These are phyloP conservation scores for Xylaria sp. DNA, from an alignment of 2,329 filamentous ascomycete species.

Conservation along the genomic window DNA sequence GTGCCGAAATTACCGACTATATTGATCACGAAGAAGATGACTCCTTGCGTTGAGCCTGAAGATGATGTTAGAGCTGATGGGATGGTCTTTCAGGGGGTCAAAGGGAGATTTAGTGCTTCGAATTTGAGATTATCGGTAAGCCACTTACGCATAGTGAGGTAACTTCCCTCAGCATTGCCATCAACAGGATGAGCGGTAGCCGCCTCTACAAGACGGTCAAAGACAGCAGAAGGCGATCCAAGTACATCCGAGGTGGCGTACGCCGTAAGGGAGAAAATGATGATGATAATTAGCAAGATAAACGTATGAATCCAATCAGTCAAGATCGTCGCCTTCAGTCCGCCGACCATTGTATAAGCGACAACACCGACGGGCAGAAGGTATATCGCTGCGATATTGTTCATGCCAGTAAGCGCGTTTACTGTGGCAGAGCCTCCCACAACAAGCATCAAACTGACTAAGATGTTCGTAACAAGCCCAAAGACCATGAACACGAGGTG, in stretches of 20 bases:
- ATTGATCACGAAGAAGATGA: slow-evolving; percentile 92
- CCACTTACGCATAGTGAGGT: slow-evolving; percentile 78
- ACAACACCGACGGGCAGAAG: slow-evolving; percentile 83
- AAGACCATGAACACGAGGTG: slow-evolving; percentile 86
- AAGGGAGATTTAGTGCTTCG: background rate
- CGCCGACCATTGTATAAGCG: slow-evolving; percentile 71
- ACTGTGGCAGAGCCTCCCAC: slow-evolving; percentile 85
- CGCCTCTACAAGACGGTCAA: slow-evolving; percentile 78
- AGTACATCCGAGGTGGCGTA: slow-evolving; percentile 79
- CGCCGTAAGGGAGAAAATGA: slow-evolving; percentile 83
- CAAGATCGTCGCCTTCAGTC: slow-evolving; percentile 80
- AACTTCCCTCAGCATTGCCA: slow-evolving; percentile 83
- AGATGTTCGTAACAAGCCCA: slow-evolving; percentile 83
- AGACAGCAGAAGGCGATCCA: slow-evolving; percentile 81
- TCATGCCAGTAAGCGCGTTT: slow-evolving; percentile 76
- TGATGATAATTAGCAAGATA: slow-evolving; percentile 85
- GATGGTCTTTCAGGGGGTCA: too few species aligned
- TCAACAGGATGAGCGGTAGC: slow-evolving; percentile 76
- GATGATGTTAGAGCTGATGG: slow-evolving; percentile 14
- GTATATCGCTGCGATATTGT: slow-evolving; percentile 84
- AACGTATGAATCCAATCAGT: slow-evolving; percentile 90
- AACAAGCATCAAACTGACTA: slow-evolving; percentile 89
- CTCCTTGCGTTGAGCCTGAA: slow-evolving; percentile 73
- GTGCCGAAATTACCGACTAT: slow-evolving; percentile 86
- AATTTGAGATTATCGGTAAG: too few species aligned